Base-by-base conservation (phyloP, 345 rosid genomes). In the Bretschneidera sinensis region DNA sequence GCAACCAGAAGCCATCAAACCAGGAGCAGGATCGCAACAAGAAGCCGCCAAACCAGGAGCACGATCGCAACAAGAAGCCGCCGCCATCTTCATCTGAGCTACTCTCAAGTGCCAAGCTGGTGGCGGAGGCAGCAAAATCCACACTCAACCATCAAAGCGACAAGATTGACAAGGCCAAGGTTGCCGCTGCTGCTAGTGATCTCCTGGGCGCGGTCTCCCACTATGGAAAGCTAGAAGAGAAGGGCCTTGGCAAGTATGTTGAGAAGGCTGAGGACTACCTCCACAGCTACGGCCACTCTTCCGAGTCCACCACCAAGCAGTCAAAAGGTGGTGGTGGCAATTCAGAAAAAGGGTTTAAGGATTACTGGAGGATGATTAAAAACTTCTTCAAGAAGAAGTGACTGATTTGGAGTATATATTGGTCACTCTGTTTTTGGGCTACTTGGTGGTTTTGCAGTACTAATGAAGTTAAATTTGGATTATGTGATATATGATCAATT, bases 231-330 rank as follows among this genome's bases (percentile, higher is more conserved):
- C 74, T 87, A 25, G 88, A 89, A n/a, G 78, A 80, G 18, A 80
- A 79, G 65, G 64, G 80, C 39, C 39, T 63, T 21, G 97, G 95
- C 45, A 70, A 85, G 75, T 85, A 87, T 57, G 78, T 90, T 0
- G 81, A 80, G 0, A 83, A 87, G 75, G 95, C 92, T 8, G 81
- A 90, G 85, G 65, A 54, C 43, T 87, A 87, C 63, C 86, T 90
- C 64, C 81, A 82, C 54, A 64, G 85, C 14, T 85, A 76, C 75
- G 76, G 59, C 61, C 55, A 65, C 0, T 53, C 77, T 14, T 74
- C 82, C 60, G 65, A 80, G 18, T 62, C 5, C 52, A 28, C 9
- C 17, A 21, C 43, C 33, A 23, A 45, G 5, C 33, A 61, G 64
- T 54, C 62, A 55, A n/a, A n/a, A n/a, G n/a, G n/a, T n/a, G n/a